Base-by-base conservation (phyloP, 2,329 filamentous ascomycete species). In the Ceratocystis destructans region DNA sequence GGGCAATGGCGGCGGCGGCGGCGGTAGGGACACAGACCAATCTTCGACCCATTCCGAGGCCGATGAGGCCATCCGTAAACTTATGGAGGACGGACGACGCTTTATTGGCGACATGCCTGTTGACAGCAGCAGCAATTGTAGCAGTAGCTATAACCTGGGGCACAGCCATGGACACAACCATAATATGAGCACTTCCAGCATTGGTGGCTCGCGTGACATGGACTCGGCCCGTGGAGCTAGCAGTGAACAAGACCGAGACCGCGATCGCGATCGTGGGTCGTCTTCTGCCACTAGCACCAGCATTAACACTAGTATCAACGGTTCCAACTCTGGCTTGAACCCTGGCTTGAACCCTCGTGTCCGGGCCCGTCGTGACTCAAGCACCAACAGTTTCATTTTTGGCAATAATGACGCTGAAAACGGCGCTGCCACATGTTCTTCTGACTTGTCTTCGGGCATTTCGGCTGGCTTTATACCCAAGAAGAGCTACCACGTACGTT, bases 401-500 rank as follows among this genome's bases (percentile, higher is more conserved):
- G 63, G 44, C 10, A 44, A 44, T 33, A 55, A 45, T 22, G 45
- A 61, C 31, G 57, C 41, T 17, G 66, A 66, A 25, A 44, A 65
- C 76, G 31, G 75, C 80, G 5, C 83, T 83, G 69, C 66, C 1
- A 44, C 66, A 22, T 67, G 66, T 31, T 64, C 66, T 8, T 53
- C 64, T 33, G 82, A 90, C 71, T 78, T 89, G 22, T 84, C 83
- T 2, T 82, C 88, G 45, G 88, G 92, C 69, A 91, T 99, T 70
- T 86, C 91, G 0, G 83, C 88, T 22, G 92, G 96, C 67, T 99
- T 96, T 72, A 87, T 87, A 12, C 85, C 94, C 0, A 90, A 96
- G 72, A 96, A 94, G 74, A 93, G 88, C 71, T 99, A 96, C 74
- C 90, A 97, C 72, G 84, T 99, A 69, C 89, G 92, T 46, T 83